Conservation (phyloP, 306 rosid genomes). For the Acacia melanoxylon region DNA sequence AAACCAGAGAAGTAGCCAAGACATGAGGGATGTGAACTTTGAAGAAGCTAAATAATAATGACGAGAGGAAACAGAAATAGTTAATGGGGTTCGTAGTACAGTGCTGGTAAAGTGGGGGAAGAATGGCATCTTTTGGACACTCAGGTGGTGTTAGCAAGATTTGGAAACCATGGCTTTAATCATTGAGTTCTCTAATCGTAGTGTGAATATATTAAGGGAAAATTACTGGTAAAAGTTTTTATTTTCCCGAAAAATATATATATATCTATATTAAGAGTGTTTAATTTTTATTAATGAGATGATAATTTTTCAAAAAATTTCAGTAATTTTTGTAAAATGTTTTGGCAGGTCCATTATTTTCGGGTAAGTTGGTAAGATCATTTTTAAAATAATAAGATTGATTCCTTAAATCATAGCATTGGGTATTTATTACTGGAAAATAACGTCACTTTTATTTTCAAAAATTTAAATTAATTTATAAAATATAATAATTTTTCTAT, state of each 20-base stretch:
- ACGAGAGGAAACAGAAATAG: slow-evolving; percentile 31
- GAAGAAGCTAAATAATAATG: slow-evolving; percentile 32
- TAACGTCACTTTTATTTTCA: too few relatives aligned
- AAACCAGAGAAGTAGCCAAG: slow-evolving; percentile 36
- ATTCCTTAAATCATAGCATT: too few relatives aligned
- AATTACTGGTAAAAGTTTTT: neutral
- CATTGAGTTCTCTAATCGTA: slow-evolving; percentile 44
- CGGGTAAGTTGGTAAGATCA: too few relatives aligned
- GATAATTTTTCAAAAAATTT: too few relatives aligned
- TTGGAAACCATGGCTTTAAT: slow-evolving; percentile 18
- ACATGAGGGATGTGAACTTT: slow-evolving; percentile 31
- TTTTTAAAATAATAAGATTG: too few relatives aligned
- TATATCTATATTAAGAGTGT: neutral
- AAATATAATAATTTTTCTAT: too few relatives aligned
- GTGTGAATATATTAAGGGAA: slow-evolving; percentile 14
- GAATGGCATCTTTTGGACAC: slow-evolving; percentile 71
- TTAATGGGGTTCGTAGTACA: slow-evolving; percentile 27
- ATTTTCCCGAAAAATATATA: too few relatives aligned
- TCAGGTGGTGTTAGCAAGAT: slow-evolving; percentile 37
- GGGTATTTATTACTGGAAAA: too few relatives aligned
- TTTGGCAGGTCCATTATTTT: too few relatives aligned
- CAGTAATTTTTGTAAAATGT: too few relatives aligned
- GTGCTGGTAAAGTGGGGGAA: slow-evolving; percentile 8
- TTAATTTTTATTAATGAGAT: too few relatives aligned
- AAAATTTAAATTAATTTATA: too few relatives aligned